These are phyloP conservation scores for Lagenidium giganteum DNA, from an alignment of 352 stramenopile genomes.

Conservation along the genomic window DNA sequence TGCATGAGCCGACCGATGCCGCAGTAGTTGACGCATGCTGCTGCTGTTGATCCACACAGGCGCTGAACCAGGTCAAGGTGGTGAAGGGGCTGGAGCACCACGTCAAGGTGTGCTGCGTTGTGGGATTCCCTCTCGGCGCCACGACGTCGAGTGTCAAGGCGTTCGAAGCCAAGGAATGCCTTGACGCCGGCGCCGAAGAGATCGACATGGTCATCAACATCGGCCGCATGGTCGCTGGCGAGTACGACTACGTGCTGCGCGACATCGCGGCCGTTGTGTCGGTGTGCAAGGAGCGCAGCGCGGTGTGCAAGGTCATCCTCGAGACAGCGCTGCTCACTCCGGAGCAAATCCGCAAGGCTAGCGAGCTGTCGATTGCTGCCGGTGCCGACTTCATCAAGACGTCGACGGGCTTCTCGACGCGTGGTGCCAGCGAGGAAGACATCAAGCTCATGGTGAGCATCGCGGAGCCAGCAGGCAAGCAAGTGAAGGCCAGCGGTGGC, in stretches of 20 bases:
- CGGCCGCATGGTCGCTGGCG: conserved; percentile 45
- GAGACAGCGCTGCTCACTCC: conserved; percentile 73
- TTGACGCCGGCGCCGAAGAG: conserved; percentile 72
- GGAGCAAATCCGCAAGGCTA: conserved; percentile 67
- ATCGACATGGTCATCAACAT: conserved; percentile 89
- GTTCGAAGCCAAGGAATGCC: conserved; percentile 60
- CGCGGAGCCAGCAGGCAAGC: conserved; percentile 47
- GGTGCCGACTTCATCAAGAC: conserved; percentile 88
- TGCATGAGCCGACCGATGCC: background rate
- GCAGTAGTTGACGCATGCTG: background rate
- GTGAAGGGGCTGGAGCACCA: conserved; percentile 20
- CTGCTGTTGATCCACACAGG: conserved; percentile 12
- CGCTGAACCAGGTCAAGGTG: conserved; percentile 36
- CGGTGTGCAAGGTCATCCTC: conserved; percentile 79
- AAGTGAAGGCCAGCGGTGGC: conserved; percentile 81
- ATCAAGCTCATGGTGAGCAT: conserved; percentile 68
- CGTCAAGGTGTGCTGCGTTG: conserved; percentile 80
- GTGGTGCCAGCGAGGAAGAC: conserved; percentile 76
- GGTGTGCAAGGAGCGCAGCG: conserved; percentile 56
- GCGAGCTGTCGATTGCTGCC: conserved; percentile 53
- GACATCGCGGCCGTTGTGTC: conserved; percentile 67
- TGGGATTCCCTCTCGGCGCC: conserved; percentile 77
- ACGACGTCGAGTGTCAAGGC: conserved; percentile 54
- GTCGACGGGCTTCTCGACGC: conserved; percentile 80
- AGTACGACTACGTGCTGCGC: conserved; percentile 70